Conservation (phyloP, 2,329 filamentous ascomycete genomes). For the Didymellaceae sp. region DNA sequence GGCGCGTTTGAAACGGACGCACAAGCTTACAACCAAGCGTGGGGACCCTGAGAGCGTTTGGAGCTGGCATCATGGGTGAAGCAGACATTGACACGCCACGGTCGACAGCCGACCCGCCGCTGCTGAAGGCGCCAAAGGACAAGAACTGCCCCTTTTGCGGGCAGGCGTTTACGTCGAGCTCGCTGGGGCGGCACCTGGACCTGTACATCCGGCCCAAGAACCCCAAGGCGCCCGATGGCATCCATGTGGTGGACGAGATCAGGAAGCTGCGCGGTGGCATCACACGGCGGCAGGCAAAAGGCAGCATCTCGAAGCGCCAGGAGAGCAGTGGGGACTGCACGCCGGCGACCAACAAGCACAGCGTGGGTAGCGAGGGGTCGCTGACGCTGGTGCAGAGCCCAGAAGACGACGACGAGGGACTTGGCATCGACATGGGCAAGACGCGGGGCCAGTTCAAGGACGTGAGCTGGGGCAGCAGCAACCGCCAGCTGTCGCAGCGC, state of each 20-base stretch:
- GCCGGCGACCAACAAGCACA: constrained; percentile 30
- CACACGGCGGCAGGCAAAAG: constrained; percentile 81
- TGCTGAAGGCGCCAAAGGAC: constrained; percentile 72
- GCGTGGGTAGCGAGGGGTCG: constrained; percentile 35
- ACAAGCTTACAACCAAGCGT: constrained; percentile 24
- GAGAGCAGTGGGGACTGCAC: constrained; percentile 35
- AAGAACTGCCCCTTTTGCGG: constrained; percentile 87
- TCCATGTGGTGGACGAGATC: constrained; percentile 91
- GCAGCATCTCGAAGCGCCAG: constrained; percentile 65
- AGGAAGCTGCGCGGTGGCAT: constrained; percentile 81
- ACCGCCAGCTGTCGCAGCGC: constrained; percentile 64
- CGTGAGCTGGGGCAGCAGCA: constrained; percentile 80
- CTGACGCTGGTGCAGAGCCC: constrained; percentile 36
- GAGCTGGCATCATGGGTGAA: constrained; percentile 38
- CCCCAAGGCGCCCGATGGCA: constrained; percentile 81
- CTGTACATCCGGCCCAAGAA: constrained; percentile 94
- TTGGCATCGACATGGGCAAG: constrained; percentile 42
- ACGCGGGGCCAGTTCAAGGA: constrained; percentile 59
- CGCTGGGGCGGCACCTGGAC: constrained; percentile 87
- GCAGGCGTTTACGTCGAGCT: constrained; percentile 87
- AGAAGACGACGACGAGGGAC: constrained; percentile 22
- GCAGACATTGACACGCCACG: constrained; percentile 36
- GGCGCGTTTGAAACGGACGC: constrained; percentile 13
- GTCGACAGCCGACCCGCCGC: constrained; percentile 19
- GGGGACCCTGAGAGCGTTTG: constrained; percentile 21